Evolutionary conservation across 495 filamentous ascomycete genomes (phyloP).

Genomic region (Staphylotrichum longicolle): DNA sequence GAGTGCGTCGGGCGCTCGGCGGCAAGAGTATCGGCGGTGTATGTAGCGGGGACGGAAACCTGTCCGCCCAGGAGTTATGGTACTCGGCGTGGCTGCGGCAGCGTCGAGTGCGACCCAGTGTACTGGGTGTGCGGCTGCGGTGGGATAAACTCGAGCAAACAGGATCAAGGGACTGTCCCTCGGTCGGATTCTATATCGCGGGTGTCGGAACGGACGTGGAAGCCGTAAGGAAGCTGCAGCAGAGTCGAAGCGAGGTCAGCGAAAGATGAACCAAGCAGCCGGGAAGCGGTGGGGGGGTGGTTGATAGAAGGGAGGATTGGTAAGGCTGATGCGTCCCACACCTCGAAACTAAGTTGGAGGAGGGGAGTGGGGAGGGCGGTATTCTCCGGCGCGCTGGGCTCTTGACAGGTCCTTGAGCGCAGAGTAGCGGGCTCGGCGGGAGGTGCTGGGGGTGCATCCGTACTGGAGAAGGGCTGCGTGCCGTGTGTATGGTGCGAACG

Average conservation of each 20-base stretch:
- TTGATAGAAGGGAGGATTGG: slow-evolving; percentile 24
- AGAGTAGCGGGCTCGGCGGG: slow-evolving; percentile 11
- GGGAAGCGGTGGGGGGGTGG: slow-evolving; percentile 21
- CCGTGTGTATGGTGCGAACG: neutral
- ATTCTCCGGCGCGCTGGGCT: neutral
- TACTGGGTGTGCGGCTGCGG: neutral
- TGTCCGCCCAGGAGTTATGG: slow-evolving; percentile 11
- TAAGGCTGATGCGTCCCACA: slow-evolving; percentile 36
- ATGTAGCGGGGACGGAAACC: slow-evolving; percentile 19
- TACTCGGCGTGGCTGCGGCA: slow-evolving; percentile 7
- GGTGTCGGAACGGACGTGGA: slow-evolving; percentile 16
- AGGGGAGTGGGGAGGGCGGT: slow-evolving; percentile 15
- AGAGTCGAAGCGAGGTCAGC: slow-evolving; percentile 21
- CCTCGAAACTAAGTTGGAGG: slow-evolving; percentile 4
- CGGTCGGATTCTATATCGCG: slow-evolving; percentile 8
- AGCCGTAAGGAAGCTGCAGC: slow-evolving; percentile 9
- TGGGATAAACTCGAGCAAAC: neutral
- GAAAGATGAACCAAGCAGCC: slow-evolving; percentile 18
- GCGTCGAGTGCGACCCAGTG: slow-evolving; percentile 4
- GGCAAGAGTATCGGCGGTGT: slow-evolving; percentile 1
- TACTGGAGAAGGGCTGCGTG: slow-evolving; percentile 7
- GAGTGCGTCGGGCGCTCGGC: neutral
- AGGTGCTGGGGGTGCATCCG: slow-evolving; percentile 9
- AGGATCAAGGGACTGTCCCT: too few species aligned
- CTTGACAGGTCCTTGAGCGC: slow-evolving; percentile 5